Percentiles rank a stretch among this genome's conserved stretches.
These are phyloP conservation scores for Tremellales sp. DNA, from an alignment of 1,284 basidiomycete genomes.

Conservation along the genomic window DNA sequence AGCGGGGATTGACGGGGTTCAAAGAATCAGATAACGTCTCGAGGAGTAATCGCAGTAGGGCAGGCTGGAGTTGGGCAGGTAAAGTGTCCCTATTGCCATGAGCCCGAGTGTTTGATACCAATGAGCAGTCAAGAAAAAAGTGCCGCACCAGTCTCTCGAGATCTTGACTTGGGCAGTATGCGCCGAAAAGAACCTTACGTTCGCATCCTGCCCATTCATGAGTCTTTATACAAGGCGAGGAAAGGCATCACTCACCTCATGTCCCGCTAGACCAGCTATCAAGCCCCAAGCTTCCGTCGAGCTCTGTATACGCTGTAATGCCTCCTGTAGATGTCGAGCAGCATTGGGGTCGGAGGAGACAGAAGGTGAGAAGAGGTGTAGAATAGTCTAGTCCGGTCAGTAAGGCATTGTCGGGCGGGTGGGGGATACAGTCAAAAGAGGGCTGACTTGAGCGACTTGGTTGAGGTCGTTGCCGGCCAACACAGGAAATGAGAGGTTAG, in stretches of 20 bases:
- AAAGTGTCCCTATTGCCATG: conserved; percentile 40
- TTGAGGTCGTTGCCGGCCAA: conserved; percentile 30
- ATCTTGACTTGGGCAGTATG: conserved; percentile 89
- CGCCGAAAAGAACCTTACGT: conserved; percentile 86
- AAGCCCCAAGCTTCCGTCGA: conserved; percentile 47
- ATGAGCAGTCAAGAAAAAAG: not conserved
- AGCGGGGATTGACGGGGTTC: conserved; percentile 30
- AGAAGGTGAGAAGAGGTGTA: conserved; percentile 37
- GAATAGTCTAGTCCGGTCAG: conserved; percentile 32
- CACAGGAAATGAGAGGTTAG: conserved; percentile 53
- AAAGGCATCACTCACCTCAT: conserved; percentile 37
- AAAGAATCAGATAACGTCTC: conserved; percentile 35
- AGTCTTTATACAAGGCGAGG: not conserved
- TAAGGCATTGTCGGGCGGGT: not conserved
- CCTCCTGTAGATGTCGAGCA: conserved; percentile 41
- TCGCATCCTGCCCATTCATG: conserved; percentile 64
- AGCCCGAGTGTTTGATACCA: not conserved
- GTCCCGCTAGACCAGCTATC: conserved; percentile 40
- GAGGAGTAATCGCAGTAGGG: conserved; percentile 40
- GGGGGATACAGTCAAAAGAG: not conserved
- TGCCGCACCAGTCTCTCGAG: conserved; percentile 72
- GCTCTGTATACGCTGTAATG: conserved; percentile 43
- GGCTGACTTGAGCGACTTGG: conserved; percentile 35
- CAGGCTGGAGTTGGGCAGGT: conserved; percentile 37
- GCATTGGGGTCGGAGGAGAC: conserved; percentile 33